Percentiles rank a stretch among this genome's conserved stretches.
These are phyloP conservation scores for Hordeum marinum DNA, from an alignment of 176 grass and related monocot genomes.

Conservation along the genomic window DNA sequence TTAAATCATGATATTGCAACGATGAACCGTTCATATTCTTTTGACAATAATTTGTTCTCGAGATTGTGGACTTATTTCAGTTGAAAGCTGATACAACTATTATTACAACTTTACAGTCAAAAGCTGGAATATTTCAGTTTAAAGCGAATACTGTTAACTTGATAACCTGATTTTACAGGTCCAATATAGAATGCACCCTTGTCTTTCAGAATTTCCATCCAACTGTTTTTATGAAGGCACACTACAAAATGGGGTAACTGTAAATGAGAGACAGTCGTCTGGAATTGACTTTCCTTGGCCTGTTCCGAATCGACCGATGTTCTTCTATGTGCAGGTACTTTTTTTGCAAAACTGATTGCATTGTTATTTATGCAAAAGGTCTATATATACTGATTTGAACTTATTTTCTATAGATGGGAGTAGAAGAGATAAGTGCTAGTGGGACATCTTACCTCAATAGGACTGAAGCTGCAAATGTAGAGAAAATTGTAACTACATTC, in stretches of 20 bases:
- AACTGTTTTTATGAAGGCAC: constrained; percentile 99
- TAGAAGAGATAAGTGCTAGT: constrained; percentile 99
- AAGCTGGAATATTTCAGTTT: neutral
- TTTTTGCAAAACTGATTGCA: neutral
- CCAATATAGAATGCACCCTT: constrained; percentile 99
- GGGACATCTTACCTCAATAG: constrained; percentile 98
- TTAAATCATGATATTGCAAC: neutral
- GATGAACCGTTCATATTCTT: neutral
- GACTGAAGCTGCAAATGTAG: constrained; percentile 99
- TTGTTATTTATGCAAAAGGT: neutral
- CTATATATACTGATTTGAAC: neutral
- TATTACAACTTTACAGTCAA: neutral
- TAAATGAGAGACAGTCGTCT: constrained; percentile 86
- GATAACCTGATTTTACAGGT: constrained; percentile 58
- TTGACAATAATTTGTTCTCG: neutral
- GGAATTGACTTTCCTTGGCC: constrained; percentile 99
- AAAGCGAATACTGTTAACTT: neutral
- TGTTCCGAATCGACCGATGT: constrained; percentile 96
- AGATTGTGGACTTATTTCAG: neutral
- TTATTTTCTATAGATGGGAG: constrained; percentile 83
- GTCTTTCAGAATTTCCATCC: constrained; percentile 93
- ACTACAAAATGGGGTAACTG: constrained; percentile 97
- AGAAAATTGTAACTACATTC: constrained; percentile 98
- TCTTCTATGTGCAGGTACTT: constrained; percentile 97
- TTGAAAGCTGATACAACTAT: neutral